Percentiles rank a stretch among this genome's conserved stretches.
Conservation (phyloP, 2,329 filamentous ascomycete species). For the Aspergillus hortae region DNA sequence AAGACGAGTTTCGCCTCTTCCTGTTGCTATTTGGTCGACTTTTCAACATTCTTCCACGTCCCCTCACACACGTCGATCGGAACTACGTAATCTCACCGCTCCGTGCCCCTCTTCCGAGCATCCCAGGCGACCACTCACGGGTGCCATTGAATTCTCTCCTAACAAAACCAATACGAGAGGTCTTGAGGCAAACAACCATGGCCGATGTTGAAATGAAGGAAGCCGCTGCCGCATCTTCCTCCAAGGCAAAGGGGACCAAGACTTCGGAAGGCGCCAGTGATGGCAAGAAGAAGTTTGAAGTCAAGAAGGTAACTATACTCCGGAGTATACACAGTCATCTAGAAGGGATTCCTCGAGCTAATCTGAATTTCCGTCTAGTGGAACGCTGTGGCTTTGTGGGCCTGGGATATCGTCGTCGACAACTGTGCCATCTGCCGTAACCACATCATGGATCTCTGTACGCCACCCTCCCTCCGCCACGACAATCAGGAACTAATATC, state of each 20-base stretch:
- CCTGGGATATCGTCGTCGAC: slow-evolving; percentile 98
- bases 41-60: neutral
- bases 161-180: neutral
- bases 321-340: neutral
- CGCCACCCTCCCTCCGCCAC: slow-evolving; percentile 25
- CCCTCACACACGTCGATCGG: neutral
- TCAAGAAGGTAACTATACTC: slow-evolving; percentile 76
- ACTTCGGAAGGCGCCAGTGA: slow-evolving; percentile 51
- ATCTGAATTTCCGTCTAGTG: slow-evolving; percentile 57
- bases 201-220: slow-evolving; percentile 97
- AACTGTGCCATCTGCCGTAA: slow-evolving; percentile 99
- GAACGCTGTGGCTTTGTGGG: slow-evolving; percentile 98
- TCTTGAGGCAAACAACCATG: slow-evolving; percentile 52
- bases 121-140: slow-evolving; percentile 3
- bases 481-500: slow-evolving; percentile 11
- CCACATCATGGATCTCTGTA: slow-evolving; percentile 99
- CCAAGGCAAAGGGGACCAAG: slow-evolving; percentile 57
- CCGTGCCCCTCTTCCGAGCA: slow-evolving; percentile 11
- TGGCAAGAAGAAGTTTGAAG: slow-evolving; percentile 92
- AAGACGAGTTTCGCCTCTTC: too few relatives aligned
- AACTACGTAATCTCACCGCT: slow-evolving; percentile 12
- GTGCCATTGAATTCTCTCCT: neutral
- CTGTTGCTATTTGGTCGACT: neutral
- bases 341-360: neutral
- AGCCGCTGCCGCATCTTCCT: slow-evolving; percentile 55